Base-by-base conservation (phyloP, 352 stramenopile genomes). In the Phytophthora fragariae region DNA sequence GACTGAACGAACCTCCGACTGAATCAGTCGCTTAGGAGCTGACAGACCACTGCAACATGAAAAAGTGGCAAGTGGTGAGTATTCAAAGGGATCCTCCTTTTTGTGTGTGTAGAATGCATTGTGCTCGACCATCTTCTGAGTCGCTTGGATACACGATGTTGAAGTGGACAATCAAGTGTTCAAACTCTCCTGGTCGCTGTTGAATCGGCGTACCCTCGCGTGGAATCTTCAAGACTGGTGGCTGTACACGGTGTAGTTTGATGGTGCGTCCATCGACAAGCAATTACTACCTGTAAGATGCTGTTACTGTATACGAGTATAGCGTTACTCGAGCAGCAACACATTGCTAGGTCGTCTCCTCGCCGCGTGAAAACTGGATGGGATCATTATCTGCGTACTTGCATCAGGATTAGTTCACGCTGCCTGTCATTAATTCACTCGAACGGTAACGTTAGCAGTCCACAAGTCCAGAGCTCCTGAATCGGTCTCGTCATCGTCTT, bases 161-260 rank as follows among this genome's bases (percentile, higher is more conserved):
- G 82, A 98, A 98, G 15, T 93, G 97, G 55, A 99, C 85, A 62
- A 94, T 90, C 35, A 99, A 82, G 72, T 97, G 86, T 29, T 95
- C 77, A 49, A 72, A 77, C 55, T 83, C 63, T 8, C 75, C 83
- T 49, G 86, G 75, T 15, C 85, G 82, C 57, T 92, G 87, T 64
- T 92, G 80, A 56, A 93, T 70, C 12, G 96, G 95, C 95, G 99
- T 99, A 67, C 96, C 96, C 81, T 99, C 91, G 50, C 84, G 78
- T 12, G 79, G 76, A 37, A 99, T 80, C 71, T 85, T 79, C 76
- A 94, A 87, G 7, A 98, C 84, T 46, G 53, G 85, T 81, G 10
- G 91, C 71, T 97, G 82, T 2, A 94, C 97, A 15, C 94, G 83
- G 33, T 84, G 75, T 2, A 99, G 75, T 9, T 70, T 79, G 54